phyloP scores from a whole-genome alignment of 73 alveolate species.

The Loxodes magnus region DNA sequence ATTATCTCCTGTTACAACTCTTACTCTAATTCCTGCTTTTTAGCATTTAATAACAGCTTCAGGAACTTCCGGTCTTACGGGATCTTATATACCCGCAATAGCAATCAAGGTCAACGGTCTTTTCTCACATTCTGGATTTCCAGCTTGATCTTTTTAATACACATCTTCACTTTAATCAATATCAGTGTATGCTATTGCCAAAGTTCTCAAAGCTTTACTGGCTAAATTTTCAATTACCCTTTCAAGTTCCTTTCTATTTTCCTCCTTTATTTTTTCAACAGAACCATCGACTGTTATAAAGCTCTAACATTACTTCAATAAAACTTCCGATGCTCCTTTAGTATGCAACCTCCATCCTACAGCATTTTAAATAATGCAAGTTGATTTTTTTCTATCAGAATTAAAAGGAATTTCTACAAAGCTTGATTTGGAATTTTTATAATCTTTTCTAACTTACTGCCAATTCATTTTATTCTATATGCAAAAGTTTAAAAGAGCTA shows the following conservation, averaged over 20 bases:
- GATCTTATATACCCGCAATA: slow-evolving; percentile 77
- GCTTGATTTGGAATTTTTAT: slow-evolving; percentile 12
- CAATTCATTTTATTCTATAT: too few relatives aligned
- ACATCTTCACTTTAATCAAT: slow-evolving; percentile 12
- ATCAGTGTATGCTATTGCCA: slow-evolving; percentile 65
- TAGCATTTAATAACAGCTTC: slow-evolving; percentile 67
- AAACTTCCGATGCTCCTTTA: slow-evolving; percentile 65
- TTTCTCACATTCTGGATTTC: neutral
- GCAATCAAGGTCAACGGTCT: slow-evolving; percentile 60
- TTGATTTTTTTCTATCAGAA: slow-evolving; percentile 59
- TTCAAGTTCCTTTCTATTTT: slow-evolving; percentile 10
- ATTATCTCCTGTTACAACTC: slow-evolving; percentile 96
- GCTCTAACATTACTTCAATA: slow-evolving; percentile 37
- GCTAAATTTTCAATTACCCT: slow-evolving; percentile 55
- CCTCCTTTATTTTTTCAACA: slow-evolving; percentile 17
- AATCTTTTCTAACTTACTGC: slow-evolving; percentile 9
- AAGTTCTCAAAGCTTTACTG: slow-evolving; percentile 52
- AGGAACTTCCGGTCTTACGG: slow-evolving; percentile 72
- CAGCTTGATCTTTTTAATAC: neutral
- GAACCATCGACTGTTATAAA: slow-evolving; percentile 34
- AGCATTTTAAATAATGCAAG: slow-evolving; percentile 30
- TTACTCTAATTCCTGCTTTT: slow-evolving; percentile 72
- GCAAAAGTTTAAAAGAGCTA: slow-evolving; percentile 14
- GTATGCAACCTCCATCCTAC: slow-evolving; percentile 35
- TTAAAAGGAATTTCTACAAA: slow-evolving; percentile 54